These are phyloP conservation scores for Cichorium intybus DNA, from an alignment of 140 eudicot species.

Conservation along the genomic window DNA sequence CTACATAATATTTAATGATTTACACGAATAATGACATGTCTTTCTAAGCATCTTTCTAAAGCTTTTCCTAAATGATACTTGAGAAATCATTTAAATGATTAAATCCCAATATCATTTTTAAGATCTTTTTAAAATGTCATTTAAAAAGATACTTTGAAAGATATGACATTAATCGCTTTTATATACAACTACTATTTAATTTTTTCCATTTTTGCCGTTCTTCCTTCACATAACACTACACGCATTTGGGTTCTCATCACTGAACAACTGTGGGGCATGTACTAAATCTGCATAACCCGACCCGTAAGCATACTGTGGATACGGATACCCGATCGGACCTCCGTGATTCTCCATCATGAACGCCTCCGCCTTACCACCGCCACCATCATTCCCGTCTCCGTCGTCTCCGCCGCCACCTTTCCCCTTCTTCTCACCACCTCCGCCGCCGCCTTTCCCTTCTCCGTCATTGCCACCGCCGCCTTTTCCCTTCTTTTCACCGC, in stretches of 20 bases:
- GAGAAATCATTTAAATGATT: background rate
- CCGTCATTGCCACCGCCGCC: slow-evolving; percentile 8
- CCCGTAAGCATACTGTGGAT: slow-evolving; percentile 36
- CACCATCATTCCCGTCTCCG: background rate
- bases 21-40: background rate
- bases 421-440: background rate
- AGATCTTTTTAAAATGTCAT: background rate
- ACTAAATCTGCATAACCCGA: slow-evolving; percentile 33
- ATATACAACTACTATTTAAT: background rate
- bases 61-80: background rate
- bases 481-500: slow-evolving; percentile 15
- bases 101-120: background rate
- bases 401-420: slow-evolving; percentile 15
- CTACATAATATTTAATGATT: background rate
- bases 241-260: slow-evolving; percentile 87
- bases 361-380: slow-evolving; percentile 25
- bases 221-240: slow-evolving; percentile 58
- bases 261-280: slow-evolving; percentile 70
- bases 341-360: slow-evolving; percentile 29
- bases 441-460: slow-evolving; percentile 20
- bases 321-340: slow-evolving; percentile 35
- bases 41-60: background rate
- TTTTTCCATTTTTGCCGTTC: slow-evolving; percentile 17
- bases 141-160: background rate
- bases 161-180: background rate